Evolutionary conservation across 345 rosid genomes (phyloP).

Genomic region (Eutrema japonicum): DNA sequence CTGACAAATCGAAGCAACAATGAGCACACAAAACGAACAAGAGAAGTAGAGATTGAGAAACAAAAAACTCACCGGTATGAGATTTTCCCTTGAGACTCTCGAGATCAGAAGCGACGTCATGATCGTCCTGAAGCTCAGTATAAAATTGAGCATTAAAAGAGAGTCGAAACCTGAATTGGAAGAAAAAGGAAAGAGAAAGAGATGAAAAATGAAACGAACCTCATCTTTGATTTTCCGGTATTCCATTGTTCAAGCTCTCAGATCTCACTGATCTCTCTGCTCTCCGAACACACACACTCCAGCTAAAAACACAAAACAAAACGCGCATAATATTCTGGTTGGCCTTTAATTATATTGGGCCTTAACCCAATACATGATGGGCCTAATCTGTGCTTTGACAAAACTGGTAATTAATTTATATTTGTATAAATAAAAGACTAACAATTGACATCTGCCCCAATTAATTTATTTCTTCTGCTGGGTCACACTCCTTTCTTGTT

Average conservation of each 20-base stretch:
- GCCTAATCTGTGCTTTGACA: background rate
- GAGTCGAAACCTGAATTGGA: background rate
- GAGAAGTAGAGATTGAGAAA: background rate
- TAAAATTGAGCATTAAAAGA: conserved; percentile 6
- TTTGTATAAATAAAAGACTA: too few species aligned
- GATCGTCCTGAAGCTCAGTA: conserved; percentile 39
- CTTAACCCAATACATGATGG: background rate
- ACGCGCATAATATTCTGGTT: background rate
- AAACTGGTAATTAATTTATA: background rate
- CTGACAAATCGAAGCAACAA: conserved; percentile 41
- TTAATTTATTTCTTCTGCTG: too few species aligned
- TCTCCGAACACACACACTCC: conserved; percentile 1
- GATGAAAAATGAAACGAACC: conserved; percentile 43
- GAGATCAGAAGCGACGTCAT: conserved; percentile 37
- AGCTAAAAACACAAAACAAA: background rate
- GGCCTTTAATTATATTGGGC: background rate
- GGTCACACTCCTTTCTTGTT: too few species aligned
- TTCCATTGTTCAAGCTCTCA: conserved; percentile 58
- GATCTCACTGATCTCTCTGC: conserved; percentile 49
- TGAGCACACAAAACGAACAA: conserved; percentile 20
- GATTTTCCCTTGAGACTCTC: conserved; percentile 45
- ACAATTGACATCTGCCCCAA: too few species aligned
- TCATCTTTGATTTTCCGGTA: conserved; percentile 80
- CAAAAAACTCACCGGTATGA: conserved; percentile 25
- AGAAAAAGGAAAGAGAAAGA: background rate